Base-by-base conservation (phyloP, 306 rosid species). In the Glycine latifolia region DNA sequence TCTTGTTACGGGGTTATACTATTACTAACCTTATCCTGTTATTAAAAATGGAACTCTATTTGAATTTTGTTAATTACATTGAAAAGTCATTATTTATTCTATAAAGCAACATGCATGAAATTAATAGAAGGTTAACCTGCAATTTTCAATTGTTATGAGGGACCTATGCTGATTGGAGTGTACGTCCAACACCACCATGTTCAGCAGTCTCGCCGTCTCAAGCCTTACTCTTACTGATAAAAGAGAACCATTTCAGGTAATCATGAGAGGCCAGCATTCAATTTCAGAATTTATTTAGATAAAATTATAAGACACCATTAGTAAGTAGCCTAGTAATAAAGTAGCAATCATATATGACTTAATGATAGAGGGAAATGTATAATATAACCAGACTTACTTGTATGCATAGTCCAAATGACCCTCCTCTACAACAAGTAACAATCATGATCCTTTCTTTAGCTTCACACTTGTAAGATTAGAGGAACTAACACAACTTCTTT, bases 141-240 rank as follows among this genome's bases (percentile, higher is more conserved):
- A 95, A 86, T 93, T 84, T 61, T 88, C 92, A 71, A 95, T 91
- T 5, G 97, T 84, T 83, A n/a, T n/a, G 0, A 95, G 97, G 2
- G 85, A 59, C 67, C 73, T 89, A 2, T 93, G 92, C 85, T 95
- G 97, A 82, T 95, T 95, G 26, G 99, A 95, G 82, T 78, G 99
- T 66, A 95, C 92, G 10, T 95, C 99, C 80, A 95, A 76, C 39
- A 76, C 91, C 35, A 83, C 83, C 88, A 89, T 75, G 76, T 93
- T 95, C 50, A 95, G 77, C 61, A 95, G 72, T 71, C 97, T 89
- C 12, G 99, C 98, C 2, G 88, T 90, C 20, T 20, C 20, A 20
- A 20, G 0, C 20, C 20, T 20, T 20, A 20, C 20, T 20, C 20
- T 20, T 20, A 20, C 20, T 20, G 20, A 20, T 20, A 20, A 20